Percentiles rank a stretch among this genome's conserved stretches.
These are phyloP conservation scores for Microglena sp. DNA, from an alignment of 139 green algal genomes.

Conservation along the genomic window DNA sequence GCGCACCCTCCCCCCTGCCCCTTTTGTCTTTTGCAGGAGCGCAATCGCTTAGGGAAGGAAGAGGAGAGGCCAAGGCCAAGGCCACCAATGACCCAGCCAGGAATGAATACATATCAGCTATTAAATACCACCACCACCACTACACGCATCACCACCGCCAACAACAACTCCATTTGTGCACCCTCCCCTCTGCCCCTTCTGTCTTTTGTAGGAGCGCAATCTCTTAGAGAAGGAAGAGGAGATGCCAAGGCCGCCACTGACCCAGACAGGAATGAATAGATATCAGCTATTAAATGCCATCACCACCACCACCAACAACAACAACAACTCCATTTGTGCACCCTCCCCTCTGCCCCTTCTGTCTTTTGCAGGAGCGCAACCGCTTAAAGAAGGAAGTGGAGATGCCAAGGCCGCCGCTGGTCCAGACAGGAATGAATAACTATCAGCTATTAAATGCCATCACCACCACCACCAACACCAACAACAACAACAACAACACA, in stretches of 20 bases:
- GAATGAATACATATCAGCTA: too few species aligned
- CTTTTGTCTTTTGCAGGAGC: constrained; percentile 2
- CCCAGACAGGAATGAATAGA: too few species aligned
- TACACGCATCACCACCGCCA: not conserved
- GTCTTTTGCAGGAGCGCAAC: not conserved
- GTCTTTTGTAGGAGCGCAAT: not conserved
- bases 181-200: not conserved
- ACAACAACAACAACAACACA: too few species aligned
- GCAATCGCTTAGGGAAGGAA: not conserved
- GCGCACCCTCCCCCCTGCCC: too few species aligned
- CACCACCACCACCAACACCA: not conserved
- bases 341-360: not conserved
- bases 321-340: not conserved
- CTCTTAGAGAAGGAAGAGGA: not conserved
- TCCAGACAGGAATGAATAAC: too few species aligned
- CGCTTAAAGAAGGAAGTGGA: not conserved
- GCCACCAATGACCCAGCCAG: too few species aligned
- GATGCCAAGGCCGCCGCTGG: too few species aligned
- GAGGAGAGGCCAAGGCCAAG: too few species aligned
- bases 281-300: not conserved
- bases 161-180: not conserved
- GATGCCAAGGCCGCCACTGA: too few species aligned
- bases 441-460: not conserved
- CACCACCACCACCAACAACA: not conserved
- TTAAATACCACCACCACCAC: not conserved